Evolutionary conservation across 352 stramenopile species (phyloP), one percentile per base, ranked within the genome.

Genomic region (Phytophthora pisi): DNA sequence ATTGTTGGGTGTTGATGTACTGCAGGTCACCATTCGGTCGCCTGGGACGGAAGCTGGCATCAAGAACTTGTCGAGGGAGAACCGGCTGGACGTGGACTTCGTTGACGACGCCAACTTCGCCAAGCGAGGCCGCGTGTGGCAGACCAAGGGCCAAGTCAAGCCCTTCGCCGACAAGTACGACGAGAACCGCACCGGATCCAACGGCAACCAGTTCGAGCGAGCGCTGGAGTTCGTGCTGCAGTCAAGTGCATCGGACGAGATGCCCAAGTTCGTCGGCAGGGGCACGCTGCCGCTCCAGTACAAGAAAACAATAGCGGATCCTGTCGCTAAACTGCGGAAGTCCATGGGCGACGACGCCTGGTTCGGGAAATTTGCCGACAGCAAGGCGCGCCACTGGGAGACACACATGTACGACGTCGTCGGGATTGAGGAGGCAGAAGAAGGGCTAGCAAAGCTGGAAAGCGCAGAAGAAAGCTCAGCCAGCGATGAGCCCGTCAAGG

Each of bases 1-100:
- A 16, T 42, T 42, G 36, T 4, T 26, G 24, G 6, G 18, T 43
- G 26, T 46, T 43, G 30, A 26, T 49, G 26, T 28, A 49, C 20
- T 57, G 10, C 9, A 89, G 80, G 69, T 86, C 24, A 90, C 81
- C 3, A 74, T 91, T 34, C 81, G 81, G 6, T 55, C 74, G 3
- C 79, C 81, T 18, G 81, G 81, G 1, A 85, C 65, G 1, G 30
- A 43, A 4, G 66, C 64, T 13, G 81, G 81, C 0, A 51, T 61
- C 3, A 55, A 51, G 18, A 72, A 85, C 45, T 34, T 89, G 26
- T 18, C 40, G 2, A 51, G 30, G 9, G 79, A 88, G 43, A 70
- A 71, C 6, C 50, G 60, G 20, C 34, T 89, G 8, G 77, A 78
- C 45, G 75, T 88, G 26, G 81, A 89, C 49, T 88, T 86, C 34